Conservation (phyloP, 352 stramenopile species). For the Phytophthora tentaculata region DNA sequence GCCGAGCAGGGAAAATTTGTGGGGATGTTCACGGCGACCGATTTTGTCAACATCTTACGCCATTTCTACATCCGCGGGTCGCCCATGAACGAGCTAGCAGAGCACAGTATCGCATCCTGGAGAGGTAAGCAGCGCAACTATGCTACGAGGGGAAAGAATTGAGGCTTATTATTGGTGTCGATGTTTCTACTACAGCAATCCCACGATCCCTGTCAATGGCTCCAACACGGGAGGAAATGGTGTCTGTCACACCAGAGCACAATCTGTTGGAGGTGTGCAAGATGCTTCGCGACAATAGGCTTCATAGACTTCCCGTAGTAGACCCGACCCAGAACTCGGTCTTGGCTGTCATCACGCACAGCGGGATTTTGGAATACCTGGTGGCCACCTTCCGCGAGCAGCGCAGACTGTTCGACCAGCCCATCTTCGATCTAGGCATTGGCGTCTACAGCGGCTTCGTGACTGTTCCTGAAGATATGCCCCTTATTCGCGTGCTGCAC, state of each 20-base stretch:
- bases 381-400: conserved; percentile 97
- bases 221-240: conserved; percentile 69
- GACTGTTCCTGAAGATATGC: conserved; percentile 92
- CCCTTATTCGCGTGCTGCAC: conserved; percentile 94
- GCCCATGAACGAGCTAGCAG: conserved; percentile 88
- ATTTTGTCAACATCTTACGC: conserved; percentile 98
- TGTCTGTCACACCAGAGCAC: conserved; percentile 87
- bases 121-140: conserved; percentile 50
- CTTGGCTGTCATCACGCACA: conserved; percentile 94
- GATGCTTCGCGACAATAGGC: conserved; percentile 81
- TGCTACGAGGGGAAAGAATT: no score
- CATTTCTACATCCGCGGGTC: conserved; percentile 93
- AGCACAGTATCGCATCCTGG: conserved; percentile 89
- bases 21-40: conserved; percentile 96
- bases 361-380: conserved; percentile 95
- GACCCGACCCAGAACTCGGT: conserved; percentile 94
- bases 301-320: conserved; percentile 96
- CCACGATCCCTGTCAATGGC: conserved; percentile 84
- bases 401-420: conserved; percentile 96
- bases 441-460: conserved; percentile 95
- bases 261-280: conserved; percentile 92
- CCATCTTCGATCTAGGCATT: conserved; percentile 95
- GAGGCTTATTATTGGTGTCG: conserved; percentile 2
- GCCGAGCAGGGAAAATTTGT: conserved; percentile 95
- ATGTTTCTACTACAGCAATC: conserved; percentile 72